Conservation (phyloP, 2,329 filamentous ascomycete genomes). For the Paracorniculantispora psalliotae region DNA sequence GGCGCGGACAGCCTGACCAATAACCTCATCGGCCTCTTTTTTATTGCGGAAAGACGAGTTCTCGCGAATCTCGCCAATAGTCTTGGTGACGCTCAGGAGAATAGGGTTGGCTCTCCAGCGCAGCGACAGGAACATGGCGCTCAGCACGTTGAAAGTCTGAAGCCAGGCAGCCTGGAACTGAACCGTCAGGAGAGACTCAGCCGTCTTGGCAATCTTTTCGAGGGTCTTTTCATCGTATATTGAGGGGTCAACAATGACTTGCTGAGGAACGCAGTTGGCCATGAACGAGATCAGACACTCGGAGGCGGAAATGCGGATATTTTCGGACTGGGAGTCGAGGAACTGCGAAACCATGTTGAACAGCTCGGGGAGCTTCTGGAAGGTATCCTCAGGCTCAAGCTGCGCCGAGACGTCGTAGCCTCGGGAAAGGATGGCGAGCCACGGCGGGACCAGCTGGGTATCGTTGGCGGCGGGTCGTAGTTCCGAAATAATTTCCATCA, state of each 20-base stretch:
- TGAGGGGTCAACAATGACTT: conserved; percentile 80
- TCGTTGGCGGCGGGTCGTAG: conserved; percentile 89
- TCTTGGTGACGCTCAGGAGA: conserved; percentile 68
- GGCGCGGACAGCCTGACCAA: conserved; percentile 80
- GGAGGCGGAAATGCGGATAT: conserved; percentile 89
- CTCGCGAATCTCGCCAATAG: conserved; percentile 78
- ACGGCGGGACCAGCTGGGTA: conserved; percentile 88
- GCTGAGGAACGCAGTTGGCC: conserved; percentile 79
- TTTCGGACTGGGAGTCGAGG: conserved; percentile 80
- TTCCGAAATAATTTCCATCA: conserved; percentile 88
- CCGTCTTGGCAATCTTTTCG: conserved; percentile 70
- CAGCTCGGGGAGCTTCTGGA: conserved; percentile 79
- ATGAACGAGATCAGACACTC: conserved; percentile 93
- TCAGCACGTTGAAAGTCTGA: conserved; percentile 86
- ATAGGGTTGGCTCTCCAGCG: conserved; percentile 81
- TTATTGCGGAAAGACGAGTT: conserved; percentile 89
- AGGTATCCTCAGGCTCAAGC: conserved; percentile 83
- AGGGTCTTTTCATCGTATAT: conserved; percentile 88
- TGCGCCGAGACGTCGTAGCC: conserved; percentile 93
- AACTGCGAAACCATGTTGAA: conserved; percentile 78
- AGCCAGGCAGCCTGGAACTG: conserved; percentile 93
- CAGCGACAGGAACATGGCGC: conserved; percentile 79
- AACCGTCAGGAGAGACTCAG: conserved; percentile 72
- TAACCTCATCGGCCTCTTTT: conserved; percentile 87
- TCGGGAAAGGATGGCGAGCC: conserved; percentile 91